Evolutionary conservation across 177 flowering plant genomes (phyloP), one percentile per base, ranked within the genome.

Genomic region (Vitis hybrid): DNA sequence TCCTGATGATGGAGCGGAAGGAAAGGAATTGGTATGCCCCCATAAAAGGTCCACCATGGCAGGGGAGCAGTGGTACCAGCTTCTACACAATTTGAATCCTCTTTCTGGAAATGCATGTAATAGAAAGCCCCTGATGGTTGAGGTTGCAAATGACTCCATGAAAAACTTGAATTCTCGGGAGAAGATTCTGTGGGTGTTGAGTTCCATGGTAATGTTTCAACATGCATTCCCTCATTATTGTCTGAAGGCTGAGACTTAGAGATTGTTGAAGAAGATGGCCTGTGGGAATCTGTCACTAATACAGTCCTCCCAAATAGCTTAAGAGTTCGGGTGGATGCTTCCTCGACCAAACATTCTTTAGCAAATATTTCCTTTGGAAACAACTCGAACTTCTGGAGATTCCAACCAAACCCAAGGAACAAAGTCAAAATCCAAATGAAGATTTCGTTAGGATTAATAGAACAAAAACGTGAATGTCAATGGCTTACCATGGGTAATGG

Each of bases 241-340:
- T 62, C 75, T 11, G 62, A 9, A 8, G 65, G 73, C 32, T 2
- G 68, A 56, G 79, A 56, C 58, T 85, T 83, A 67, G 21, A 56
- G 12, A 23, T 56, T 3, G 72, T 57, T 21, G 83, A 66, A 59
- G 82, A 74, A 59, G 80, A 71, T 66, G 80, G 79, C 63, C 73
- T 73, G 26, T 66, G 72, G 63, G 80, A 67, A 59, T 86, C 87
- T 7, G 82, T 66, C 17, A 91, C 80, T n/a, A 86, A 30, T 17
- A 89, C 80, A 13, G 86, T 90, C 71, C 75, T 82, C 6, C 94
- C 97, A 78, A 91, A 91, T 19, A 91, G 87, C 82, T 89, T 91
- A 67, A 91, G 82, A 71, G 80, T 74, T 21, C 69, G 77, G 0
- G 72, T 64, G 7, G 86, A 69, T 71, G 83, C 77, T 69, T 78